These are phyloP conservation scores for Vitis vinifera DNA, from an alignment of 164 flowering plant genomes.

Conservation along the genomic window ASM3070453v1 NC_081816.1:13978001-13978500, in stretches of 20 bases:
- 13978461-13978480: too few relatives aligned
- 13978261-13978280: conserved; percentile 1
- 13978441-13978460: not conserved
- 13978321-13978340: not conserved
- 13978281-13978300: not conserved
- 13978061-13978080: not conserved
- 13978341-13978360: not conserved
- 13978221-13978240: not conserved
- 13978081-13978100: not conserved
- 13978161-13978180: not conserved
- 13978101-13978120: not conserved
- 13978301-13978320: not conserved
- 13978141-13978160: not conserved
- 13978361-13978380: not conserved
- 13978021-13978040: not conserved
- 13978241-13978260: not conserved
- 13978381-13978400: not conserved
- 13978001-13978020: too few relatives aligned
- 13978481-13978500: too few relatives aligned
- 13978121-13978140: not conserved
- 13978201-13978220: not conserved
- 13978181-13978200: not conserved
- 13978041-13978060: not conserved
- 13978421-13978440: not conserved
- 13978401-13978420: not conserved